Evolutionary conservation across 495 filamentous ascomycete genomes (phyloP), one percentile per base, ranked within the genome.

Genomic region (Haplographium delicatum): DNA sequence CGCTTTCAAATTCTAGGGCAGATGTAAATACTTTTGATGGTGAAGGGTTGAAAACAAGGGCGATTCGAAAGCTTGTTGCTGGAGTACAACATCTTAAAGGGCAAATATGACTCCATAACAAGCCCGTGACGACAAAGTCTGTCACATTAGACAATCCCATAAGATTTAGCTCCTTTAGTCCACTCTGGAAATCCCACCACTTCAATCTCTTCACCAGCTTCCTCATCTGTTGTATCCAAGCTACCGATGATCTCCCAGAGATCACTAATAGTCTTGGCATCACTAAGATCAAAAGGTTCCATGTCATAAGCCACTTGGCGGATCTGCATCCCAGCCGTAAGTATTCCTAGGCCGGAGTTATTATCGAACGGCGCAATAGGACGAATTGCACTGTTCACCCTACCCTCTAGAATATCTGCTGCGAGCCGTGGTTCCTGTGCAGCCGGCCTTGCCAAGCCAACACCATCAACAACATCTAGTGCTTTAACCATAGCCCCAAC

Each of bases 401-500:
- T 70, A 5, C 68, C 70, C 0, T 62, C 59, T 6, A 81, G 65
- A n/a, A 81, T 69, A 30, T 76, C 68, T 24, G 58, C 53, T n/a
- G 72, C 68, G 8, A 83, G 46, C 18, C 61, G 59, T 4, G 69
- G 69, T 54, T 84, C 78, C 47, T 81, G 70, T 47, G 71, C 70
- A 2, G 72, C 65, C 8, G 78, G 70, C 1, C 79, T 72, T 1
- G 65, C 81, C 18, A 84, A 50, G 13, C 78, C 80, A 13, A 83
- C 64, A 13, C 79, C 80, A 40, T 83, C 71, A 5, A 83, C 69
- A 2, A 68, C 72, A n/a, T 75, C 53, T 20, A 82, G 56, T 11
- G 79, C 80, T 24, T 75, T 65, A 25, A 80, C 75, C 81, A 86
- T 84, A 2, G 68, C 83, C n/a, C 69, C 68, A 1, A 71, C 79